phyloP scores from a whole-genome alignment of 345 rosid genomes.

The Eucalyptus cloeziana region DNA sequence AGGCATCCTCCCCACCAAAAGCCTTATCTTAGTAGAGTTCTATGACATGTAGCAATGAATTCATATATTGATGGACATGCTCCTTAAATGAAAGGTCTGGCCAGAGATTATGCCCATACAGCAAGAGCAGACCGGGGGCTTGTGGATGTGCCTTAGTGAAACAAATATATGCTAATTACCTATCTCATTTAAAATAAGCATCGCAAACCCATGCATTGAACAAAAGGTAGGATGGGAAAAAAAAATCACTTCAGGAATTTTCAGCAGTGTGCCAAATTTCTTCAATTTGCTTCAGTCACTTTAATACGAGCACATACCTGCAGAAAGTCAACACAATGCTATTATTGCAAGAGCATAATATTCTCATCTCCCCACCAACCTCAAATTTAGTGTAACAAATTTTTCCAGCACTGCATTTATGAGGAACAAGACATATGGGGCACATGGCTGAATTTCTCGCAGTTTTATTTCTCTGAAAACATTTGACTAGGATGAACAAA shows the following conservation, averaged over 20 bases:
- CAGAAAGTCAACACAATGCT: not conserved
- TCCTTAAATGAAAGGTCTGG: not conserved
- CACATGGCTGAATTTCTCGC: not conserved
- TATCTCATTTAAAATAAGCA: not conserved
- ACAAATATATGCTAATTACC: not conserved
- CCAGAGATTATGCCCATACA: not conserved
- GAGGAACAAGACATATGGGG: not conserved
- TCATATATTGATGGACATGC: not conserved
- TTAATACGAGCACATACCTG: not conserved
- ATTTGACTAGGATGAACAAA: not conserved
- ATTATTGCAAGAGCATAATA: not conserved
- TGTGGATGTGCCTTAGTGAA: not conserved
- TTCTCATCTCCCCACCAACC: not conserved
- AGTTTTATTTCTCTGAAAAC: not conserved
- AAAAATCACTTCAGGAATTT: not conserved
- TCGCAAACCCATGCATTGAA: not conserved
- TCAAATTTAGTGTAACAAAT: not conserved
- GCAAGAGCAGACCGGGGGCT: not conserved
- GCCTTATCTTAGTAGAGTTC: not conserved
- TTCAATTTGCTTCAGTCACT: not conserved
- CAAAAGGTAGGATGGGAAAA: not conserved
- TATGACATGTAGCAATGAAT: not conserved
- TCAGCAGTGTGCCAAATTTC: not conserved
- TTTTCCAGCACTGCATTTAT: not conserved
- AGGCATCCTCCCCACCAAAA: not conserved